These are phyloP conservation scores for Daldinia vernicosa DNA, from an alignment of 495 filamentous ascomycete species.

Conservation along the genomic window DNA sequence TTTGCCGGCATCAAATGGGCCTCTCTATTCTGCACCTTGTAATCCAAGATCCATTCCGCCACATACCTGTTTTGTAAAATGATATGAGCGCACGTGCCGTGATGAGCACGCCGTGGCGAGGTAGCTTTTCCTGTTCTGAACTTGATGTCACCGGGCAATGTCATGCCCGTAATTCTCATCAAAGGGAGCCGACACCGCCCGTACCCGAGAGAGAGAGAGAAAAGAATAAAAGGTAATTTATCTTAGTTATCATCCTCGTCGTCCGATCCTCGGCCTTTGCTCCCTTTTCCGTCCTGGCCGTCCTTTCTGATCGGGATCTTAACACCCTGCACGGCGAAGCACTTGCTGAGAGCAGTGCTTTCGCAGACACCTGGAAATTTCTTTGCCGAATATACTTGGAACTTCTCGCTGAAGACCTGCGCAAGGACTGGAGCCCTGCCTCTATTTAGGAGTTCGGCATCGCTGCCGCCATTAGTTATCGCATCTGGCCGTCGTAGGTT, in stretches of 20 bases:
- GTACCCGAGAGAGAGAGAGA: background rate
- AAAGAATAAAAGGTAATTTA: background rate
- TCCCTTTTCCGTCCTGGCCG: constrained; percentile 64
- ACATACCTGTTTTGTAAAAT: constrained; percentile 10
- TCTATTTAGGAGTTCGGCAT: constrained; percentile 67
- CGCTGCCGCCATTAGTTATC: constrained; percentile 46
- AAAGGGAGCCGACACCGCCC: constrained; percentile 8
- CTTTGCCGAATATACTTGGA: constrained; percentile 96
- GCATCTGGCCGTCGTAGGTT: constrained; percentile 70
- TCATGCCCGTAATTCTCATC: constrained; percentile 9
- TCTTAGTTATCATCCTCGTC: constrained; percentile 66
- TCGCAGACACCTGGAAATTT: constrained; percentile 98
- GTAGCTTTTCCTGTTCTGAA: constrained; percentile 9
- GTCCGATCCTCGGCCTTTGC: constrained; percentile 66
- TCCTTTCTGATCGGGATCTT: constrained; percentile 96
- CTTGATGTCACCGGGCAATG: constrained; percentile 1
- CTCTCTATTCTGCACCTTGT: constrained; percentile 6
- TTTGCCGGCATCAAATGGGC: constrained; percentile 21
- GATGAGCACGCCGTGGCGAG: constrained; percentile 8
- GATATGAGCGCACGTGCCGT: constrained; percentile 20
- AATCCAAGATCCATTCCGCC: constrained; percentile 5
- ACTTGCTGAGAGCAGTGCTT: constrained; percentile 90
- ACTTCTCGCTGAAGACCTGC: constrained; percentile 84
- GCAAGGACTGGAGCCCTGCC: constrained; percentile 86
- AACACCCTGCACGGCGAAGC: constrained; percentile 94